Conservation (phyloP, 768 basidiomycete genomes). For the Chalciporus chontae region DNA sequence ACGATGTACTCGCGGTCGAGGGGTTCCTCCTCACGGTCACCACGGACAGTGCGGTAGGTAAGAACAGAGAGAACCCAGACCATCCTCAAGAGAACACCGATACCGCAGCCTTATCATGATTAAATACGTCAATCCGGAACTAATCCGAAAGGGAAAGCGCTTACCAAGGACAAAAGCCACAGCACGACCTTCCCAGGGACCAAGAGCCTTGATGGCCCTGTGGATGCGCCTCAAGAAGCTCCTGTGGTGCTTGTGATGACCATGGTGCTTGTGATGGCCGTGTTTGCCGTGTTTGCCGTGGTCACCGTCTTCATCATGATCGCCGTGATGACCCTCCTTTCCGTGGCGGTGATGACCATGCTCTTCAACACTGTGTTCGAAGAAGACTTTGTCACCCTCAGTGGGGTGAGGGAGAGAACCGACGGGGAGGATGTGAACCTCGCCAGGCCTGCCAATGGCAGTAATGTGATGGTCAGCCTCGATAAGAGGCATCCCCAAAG, state of each 20-base stretch:
- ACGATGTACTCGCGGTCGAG: conserved; percentile 40
- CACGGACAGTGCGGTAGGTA: conserved; percentile 51
- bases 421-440: conserved; percentile 27
- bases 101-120: conserved; percentile 60
- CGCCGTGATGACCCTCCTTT: not conserved
- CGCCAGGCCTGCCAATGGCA: conserved; percentile 11
- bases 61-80: conserved; percentile 69
- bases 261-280: conserved; percentile 8
- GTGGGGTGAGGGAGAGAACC: not conserved
- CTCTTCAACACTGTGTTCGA: not conserved
- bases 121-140: not conserved
- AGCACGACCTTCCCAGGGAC: conserved; percentile 79
- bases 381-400: not conserved
- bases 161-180: conserved; percentile 80
- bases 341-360: conserved; percentile 1
- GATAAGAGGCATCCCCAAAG: conserved; percentile 52
- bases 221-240: conserved; percentile 62
- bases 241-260: conserved; percentile 28
- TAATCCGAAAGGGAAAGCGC: conserved; percentile 17
- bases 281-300: not conserved
- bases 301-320: conserved; percentile 3
- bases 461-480: conserved; percentile 17
- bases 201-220: conserved; percentile 62
- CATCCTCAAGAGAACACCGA: conserved; percentile 81
- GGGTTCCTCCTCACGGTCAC: conserved; percentile 40